These are phyloP conservation scores for Ustilago cynodontis DNA, from an alignment of 1,284 basidiomycete species.

Conservation along the genomic window DNA sequence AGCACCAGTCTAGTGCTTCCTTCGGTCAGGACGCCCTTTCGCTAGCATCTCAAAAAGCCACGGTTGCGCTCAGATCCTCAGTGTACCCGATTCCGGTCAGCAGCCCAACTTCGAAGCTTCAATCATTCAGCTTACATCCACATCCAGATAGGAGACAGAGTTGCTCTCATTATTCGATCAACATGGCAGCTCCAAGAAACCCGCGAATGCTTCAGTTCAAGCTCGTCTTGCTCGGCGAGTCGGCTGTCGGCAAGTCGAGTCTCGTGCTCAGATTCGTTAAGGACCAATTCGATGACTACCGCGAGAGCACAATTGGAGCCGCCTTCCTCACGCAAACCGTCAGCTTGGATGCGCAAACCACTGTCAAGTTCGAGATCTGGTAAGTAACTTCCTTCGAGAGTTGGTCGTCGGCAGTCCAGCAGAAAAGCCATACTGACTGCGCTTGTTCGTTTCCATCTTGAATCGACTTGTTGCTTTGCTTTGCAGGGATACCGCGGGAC, in stretches of 20 bases:
- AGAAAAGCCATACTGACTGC: neutral
- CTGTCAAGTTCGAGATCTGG: conserved; percentile 98
- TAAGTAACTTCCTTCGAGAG: conserved; percentile 66
- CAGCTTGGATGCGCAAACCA: conserved; percentile 85
- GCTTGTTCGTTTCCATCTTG: neutral
- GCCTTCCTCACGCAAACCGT: conserved; percentile 97
- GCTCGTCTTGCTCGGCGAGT: conserved; percentile 77
- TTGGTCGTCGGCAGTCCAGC: neutral
- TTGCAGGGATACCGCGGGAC: conserved; percentile 79
- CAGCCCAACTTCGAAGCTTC: neutral
- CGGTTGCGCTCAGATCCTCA: too few relatives aligned
- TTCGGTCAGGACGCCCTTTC: too few relatives aligned
- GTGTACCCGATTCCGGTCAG: neutral
- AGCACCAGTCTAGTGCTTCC: too few relatives aligned
- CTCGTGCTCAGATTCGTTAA: conserved; percentile 94
- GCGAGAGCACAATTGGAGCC: conserved; percentile 76
- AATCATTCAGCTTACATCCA: neutral
- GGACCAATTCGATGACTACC: conserved; percentile 97
- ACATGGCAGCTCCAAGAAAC: conserved; percentile 47
- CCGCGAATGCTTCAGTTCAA: conserved; percentile 60
- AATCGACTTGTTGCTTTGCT: neutral
- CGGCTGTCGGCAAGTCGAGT: conserved; percentile 96
- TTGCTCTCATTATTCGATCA: neutral
- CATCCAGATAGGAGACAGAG: neutral
- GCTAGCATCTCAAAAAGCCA: too few relatives aligned